phyloP scores from a whole-genome alignment of 345 rosid species.

The Eucalyptus microcorys region DNA sequence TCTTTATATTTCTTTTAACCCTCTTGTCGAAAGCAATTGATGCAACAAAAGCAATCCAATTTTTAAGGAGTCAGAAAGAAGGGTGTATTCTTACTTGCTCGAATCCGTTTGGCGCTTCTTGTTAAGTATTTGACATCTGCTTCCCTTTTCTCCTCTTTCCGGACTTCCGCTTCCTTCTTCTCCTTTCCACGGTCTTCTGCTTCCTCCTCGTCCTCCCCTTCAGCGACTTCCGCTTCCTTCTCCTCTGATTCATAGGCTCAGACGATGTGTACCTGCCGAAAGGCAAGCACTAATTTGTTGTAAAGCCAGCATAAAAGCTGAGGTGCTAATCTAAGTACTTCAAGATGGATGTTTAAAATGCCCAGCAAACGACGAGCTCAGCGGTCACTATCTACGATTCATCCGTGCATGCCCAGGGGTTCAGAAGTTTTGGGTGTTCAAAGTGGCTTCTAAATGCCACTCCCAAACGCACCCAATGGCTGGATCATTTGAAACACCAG shows the following conservation, averaged over 20 bases:
- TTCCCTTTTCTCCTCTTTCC: background rate
- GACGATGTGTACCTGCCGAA: slow-evolving; percentile 20
- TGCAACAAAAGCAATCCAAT: background rate
- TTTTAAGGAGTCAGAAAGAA: background rate
- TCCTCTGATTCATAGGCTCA: slow-evolving; percentile 17
- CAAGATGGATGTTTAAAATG: background rate
- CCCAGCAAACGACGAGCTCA: background rate
- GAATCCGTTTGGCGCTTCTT: slow-evolving; percentile 10
- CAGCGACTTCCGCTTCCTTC: background rate
- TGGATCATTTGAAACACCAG: slow-evolving; percentile 27
- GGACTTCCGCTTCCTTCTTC: background rate
- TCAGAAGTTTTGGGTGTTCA: background rate
- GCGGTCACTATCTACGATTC: background rate
- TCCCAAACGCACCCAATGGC: background rate
- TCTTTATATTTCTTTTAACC: background rate
- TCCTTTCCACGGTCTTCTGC: background rate
- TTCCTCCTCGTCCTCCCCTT: background rate
- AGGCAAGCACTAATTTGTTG: background rate
- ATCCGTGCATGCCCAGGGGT: background rate
- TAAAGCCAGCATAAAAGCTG: background rate
- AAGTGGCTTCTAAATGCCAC: too few relatives aligned
- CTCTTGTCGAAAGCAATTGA: background rate
- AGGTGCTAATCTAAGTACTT: background rate
- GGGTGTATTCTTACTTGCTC: slow-evolving; percentile 9
- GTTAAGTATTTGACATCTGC: background rate